These are phyloP conservation scores for Tetragonia tetragonoides DNA, from an alignment of 148 eudicot species.

Conservation along the genomic window DNA sequence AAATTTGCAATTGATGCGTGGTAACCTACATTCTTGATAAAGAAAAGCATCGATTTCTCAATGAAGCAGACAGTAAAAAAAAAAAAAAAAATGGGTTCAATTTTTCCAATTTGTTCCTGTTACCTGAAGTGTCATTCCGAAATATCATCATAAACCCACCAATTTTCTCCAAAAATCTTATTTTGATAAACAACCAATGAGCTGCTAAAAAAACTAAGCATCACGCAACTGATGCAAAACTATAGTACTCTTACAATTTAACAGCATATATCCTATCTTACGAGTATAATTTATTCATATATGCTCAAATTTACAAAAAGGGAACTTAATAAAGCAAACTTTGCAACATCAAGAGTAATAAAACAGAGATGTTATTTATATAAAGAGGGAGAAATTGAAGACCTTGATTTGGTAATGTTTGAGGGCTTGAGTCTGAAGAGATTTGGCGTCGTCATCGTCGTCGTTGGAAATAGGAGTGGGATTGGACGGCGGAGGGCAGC, in stretches of 20 bases:
- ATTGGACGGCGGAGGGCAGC: constrained; percentile 5
- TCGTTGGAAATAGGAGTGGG: constrained; percentile 16
- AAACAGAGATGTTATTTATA: not conserved
- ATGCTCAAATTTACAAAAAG: not conserved
- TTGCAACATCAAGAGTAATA: not conserved
- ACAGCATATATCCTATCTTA: not conserved
- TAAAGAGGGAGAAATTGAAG: not conserved
- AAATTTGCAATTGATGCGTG: no score
- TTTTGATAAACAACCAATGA: not conserved
- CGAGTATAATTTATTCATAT: no score
- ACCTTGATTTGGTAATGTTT: constrained; percentile 87
- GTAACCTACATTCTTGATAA: no score
- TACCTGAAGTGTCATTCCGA: no score
- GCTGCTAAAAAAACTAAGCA: not conserved
- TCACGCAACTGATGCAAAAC: not conserved
- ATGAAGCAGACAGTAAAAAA: no score
- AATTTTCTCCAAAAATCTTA: no score
- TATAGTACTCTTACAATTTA: no score
- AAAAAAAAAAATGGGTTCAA: no score
- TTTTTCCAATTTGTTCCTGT: no score
- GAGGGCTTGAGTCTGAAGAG: constrained; percentile 34
- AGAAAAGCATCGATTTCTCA: no score
- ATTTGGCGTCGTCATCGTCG: constrained; percentile 25
- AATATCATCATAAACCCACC: no score
- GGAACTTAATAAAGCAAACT: not conserved